Evolutionary conservation across 805 yeast species (phyloP), one percentile per base, ranked within the genome.

Genomic region (Candida montana): DNA sequence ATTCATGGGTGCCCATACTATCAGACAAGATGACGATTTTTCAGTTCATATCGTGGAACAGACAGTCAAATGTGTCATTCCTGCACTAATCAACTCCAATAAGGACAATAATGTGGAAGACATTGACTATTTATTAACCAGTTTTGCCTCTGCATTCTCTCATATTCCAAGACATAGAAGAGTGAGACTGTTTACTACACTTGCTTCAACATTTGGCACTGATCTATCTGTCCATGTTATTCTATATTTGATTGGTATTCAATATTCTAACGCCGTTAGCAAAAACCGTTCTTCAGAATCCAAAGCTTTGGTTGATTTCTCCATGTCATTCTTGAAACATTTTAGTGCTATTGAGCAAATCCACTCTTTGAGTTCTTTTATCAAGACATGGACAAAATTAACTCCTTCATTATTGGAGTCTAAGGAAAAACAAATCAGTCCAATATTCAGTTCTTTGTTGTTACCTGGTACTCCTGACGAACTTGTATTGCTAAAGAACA

Each of bases 91-190:
- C 2, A 69, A 72, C 33, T 64, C 68, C 21, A 56, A 60, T 21
- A 65, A 67, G 41, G 50, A 52, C 21, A 72, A 72, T 39, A 64
- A 67, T 50, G 60, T 59, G 11, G 81, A 77, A 43, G 95, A 88
- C 59, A 75, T 81, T 40, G 96, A 90, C 60, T 85, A 89, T 57
- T 69, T 95, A 47, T 66, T 93, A 48, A 77, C 93, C 38, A 83
- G 95, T 53, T 93, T 93, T 57, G 87, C 84, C n/a, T 81, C 95
- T 44, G 98, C 99, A 1, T 87, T 93, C 64, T 80, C 82, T 41
- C 98, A 93, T 58, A 90, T 93, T 49, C 99, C 99, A 47, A 79
- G 96, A 59, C 99, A 93, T 61, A 84, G 99, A 64, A 77, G 99
- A 54, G 95, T 87, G 31, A 81, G 80, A 56, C 66, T 93, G 40